These are phyloP conservation scores for Yamagishiella unicocca DNA, from an alignment of 139 green algal genomes.

Conservation along the genomic window DNA sequence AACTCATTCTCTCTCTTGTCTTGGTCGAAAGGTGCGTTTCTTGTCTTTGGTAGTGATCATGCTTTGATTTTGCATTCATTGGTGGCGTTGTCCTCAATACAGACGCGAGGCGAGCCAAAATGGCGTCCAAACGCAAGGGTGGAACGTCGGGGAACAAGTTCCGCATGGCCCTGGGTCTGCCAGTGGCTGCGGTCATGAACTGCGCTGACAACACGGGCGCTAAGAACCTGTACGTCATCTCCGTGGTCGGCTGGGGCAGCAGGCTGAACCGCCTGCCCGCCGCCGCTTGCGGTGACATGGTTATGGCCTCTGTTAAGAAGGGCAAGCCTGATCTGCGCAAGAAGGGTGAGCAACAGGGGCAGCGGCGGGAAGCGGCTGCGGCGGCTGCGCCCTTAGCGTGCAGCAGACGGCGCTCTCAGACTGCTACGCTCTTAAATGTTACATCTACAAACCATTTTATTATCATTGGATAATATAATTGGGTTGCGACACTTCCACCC, in stretches of 20 bases:
- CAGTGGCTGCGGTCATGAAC: constrained; percentile 97
- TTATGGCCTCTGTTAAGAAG: constrained; percentile 99
- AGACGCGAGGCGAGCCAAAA: constrained; percentile 49
- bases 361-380: constrained; percentile 11
- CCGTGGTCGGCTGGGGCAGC: constrained; percentile 92
- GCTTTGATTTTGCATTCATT: neutral
- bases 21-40: constrained; percentile 16
- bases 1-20: constrained; percentile 6
- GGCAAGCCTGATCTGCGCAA: constrained; percentile 99
- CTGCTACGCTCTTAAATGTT: too few relatives aligned
- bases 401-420: too few relatives aligned
- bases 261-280: constrained; percentile 97
- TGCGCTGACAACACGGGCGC: constrained; percentile 98
- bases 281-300: constrained; percentile 94
- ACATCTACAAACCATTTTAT: too few relatives aligned
- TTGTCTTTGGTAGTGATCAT: neutral
- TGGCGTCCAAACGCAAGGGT: constrained; percentile 66
- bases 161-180: constrained; percentile 96
- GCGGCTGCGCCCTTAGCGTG: neutral
- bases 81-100: neutral
- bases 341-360: constrained; percentile 84
- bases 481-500: too few relatives aligned
- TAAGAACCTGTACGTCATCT: constrained; percentile 99
- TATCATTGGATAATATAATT: too few relatives aligned
- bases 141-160: constrained; percentile 97